Base-by-base conservation (phyloP, 768 basidiomycete species). In the Rhizopogon vinicolor region DNA sequence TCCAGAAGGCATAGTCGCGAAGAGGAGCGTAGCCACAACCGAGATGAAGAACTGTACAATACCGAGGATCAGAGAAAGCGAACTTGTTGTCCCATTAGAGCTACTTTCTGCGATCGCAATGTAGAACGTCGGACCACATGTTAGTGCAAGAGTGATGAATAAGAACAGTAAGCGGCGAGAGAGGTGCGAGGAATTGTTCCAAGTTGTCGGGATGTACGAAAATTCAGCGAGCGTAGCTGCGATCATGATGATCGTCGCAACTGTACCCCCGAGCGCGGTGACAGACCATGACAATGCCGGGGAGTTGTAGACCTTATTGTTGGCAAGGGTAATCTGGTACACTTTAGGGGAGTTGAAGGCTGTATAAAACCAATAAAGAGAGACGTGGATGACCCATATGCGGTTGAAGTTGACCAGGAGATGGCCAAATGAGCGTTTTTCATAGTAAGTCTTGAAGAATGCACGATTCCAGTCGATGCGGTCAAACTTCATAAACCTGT, bases 401-500 rank as follows among this genome's bases (percentile, higher is more conserved):
- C 96, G 91, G 76, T 98, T 98, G 78, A 99, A 99, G 79, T 99
- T 98, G 81, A 99, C 95, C 56, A 98, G 82, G 1, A 98, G 80
- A 71, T 99, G 97, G 41, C 93, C 90, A 71, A 96, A 93, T 0
- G 95, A 95, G 31, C 97, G 93, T 66, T 94, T 93, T 72, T 99
- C 97, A 60, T 88, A 93, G 73, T 98, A 99, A 0, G 96, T 98
- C 78, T 99, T 98, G 90, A 94, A 97, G 74, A 98, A 98, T 3
- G 87, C 95, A 28, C 87, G 80, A 65, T 89, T 88, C 97, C 97
- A 99, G 59, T 98, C 96, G 62, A 99, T 86, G 49, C 91, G 85
- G 70, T 96, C 93, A 60, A 99, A 96, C 68, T 89, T 91, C 89
- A 96, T 94, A 74, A 94, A 99, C 39, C 97, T 85, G 65, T 96